Percentiles rank a stretch among this genome's conserved stretches.
Conservation (phyloP, 1,284 basidiomycete species). For the Trichosporon asahii region DNA sequence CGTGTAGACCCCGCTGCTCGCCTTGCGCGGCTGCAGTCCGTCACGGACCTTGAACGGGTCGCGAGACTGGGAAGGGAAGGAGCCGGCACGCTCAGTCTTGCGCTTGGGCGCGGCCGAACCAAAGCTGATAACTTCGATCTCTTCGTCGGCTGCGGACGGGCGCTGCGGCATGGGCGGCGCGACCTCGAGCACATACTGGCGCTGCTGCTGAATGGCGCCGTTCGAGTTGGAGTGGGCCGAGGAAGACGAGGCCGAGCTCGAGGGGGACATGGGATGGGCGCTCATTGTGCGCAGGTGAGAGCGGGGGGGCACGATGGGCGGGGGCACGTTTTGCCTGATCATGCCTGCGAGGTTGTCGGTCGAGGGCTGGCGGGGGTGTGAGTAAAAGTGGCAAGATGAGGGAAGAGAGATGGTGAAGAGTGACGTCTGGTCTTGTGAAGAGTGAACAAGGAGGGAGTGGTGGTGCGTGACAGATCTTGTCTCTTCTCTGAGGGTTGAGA, state of each 20-base stretch:
- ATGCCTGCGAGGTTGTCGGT: not conserved
- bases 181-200: slow-evolving; percentile 20
- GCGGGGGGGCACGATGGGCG: slow-evolving; percentile 20
- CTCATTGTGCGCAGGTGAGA: slow-evolving; percentile 18
- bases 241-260: not conserved
- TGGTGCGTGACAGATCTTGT: not conserved
- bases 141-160: not conserved
- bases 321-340: not conserved
- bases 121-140: slow-evolving; percentile 10
- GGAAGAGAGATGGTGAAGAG: no score
- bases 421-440: not conserved
- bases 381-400: not conserved
- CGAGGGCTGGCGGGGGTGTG: not conserved
- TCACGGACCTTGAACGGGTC: slow-evolving; percentile 27
- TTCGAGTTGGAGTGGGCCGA: slow-evolving; percentile 1
- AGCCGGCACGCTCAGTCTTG: not conserved
- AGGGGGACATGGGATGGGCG: not conserved
- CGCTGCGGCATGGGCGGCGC: slow-evolving; percentile 11
- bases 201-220: not conserved
- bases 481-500: not conserved
- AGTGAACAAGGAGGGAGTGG: not conserved
- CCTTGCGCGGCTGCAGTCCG: slow-evolving; percentile 15
- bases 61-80: slow-evolving; percentile 1
- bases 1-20: slow-evolving; percentile 26
- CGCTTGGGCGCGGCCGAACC: not conserved